Percentiles rank a stretch among this genome's conserved stretches.
Conservation (phyloP, 805 yeast genomes). For the Monosporozyma solicola region DNA sequence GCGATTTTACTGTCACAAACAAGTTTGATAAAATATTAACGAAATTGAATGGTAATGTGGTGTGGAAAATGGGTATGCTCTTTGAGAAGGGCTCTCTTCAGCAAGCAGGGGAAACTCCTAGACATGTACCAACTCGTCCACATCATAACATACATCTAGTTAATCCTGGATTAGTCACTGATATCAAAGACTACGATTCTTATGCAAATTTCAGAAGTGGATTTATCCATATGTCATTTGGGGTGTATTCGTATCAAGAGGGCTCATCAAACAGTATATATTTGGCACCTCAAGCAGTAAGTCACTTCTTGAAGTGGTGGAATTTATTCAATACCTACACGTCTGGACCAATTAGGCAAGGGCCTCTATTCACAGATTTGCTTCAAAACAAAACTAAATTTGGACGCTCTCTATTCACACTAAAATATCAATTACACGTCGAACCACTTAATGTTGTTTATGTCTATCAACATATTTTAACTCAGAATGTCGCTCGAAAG, state of each 20-base stretch:
- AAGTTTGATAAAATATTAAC: constrained; percentile 41
- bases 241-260: constrained; percentile 28
- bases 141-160: constrained; percentile 58
- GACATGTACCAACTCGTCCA: constrained; percentile 43
- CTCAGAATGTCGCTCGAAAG: constrained; percentile 34
- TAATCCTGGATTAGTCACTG: constrained; percentile 42
- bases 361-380: constrained; percentile 50
- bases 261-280: constrained; percentile 57
- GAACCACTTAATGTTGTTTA: constrained; percentile 66
- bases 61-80: constrained; percentile 68
- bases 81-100: constrained; percentile 54
- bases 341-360: constrained; percentile 69
- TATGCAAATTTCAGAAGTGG: constrained; percentile 53
- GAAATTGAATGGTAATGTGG: constrained; percentile 56
- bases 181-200: constrained; percentile 44
- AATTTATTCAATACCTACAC: constrained; percentile 61
- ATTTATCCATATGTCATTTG: constrained; percentile 48
- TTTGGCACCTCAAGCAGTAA: constrained; percentile 58
- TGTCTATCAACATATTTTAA: constrained; percentile 51
- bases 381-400: constrained; percentile 44
- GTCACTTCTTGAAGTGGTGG: constrained; percentile 80
- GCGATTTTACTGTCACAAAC: constrained; percentile 30
- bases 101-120: constrained; percentile 31
- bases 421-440: constrained; percentile 62
- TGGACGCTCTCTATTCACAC: constrained; percentile 60